Conservation (phyloP, 306 rosid genomes). For the Cucumis sativus region DNA sequence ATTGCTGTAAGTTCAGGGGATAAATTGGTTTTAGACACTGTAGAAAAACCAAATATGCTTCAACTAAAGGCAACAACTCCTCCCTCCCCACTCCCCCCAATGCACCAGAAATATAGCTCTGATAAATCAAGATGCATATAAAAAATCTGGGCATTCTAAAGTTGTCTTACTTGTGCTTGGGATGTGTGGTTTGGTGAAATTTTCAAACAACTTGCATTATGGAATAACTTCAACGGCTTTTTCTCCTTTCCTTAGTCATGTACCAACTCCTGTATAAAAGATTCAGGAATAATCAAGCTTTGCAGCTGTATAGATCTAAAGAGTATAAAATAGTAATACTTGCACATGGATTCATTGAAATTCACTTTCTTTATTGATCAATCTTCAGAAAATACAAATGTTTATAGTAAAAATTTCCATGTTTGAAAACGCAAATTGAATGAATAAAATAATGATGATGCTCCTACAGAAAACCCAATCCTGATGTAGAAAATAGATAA, state of each 20-base stretch:
- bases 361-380: not conserved
- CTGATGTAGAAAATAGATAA: not conserved
- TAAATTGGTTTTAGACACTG: not conserved
- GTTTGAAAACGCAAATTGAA: not conserved
- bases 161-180: not conserved
- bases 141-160: not conserved
- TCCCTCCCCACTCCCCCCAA: too few species aligned
- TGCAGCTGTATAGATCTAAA: not conserved
- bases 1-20: not conserved
- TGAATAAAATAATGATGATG: not conserved
- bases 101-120: not conserved
- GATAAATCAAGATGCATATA: not conserved
- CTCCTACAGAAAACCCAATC: not conserved
- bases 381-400: not conserved
- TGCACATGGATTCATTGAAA: not conserved
- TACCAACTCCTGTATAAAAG: not conserved
- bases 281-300: not conserved
- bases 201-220: not conserved
- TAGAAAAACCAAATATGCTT: too few species aligned
- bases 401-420: not conserved
- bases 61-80: too few species aligned
- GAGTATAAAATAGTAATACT: not conserved
- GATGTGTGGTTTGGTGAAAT: conserved; percentile 1
- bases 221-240: not conserved
- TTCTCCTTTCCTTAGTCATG: not conserved